Conservation (phyloP, 164 flowering plant species). For the Amborella trichopoda region DNA sequence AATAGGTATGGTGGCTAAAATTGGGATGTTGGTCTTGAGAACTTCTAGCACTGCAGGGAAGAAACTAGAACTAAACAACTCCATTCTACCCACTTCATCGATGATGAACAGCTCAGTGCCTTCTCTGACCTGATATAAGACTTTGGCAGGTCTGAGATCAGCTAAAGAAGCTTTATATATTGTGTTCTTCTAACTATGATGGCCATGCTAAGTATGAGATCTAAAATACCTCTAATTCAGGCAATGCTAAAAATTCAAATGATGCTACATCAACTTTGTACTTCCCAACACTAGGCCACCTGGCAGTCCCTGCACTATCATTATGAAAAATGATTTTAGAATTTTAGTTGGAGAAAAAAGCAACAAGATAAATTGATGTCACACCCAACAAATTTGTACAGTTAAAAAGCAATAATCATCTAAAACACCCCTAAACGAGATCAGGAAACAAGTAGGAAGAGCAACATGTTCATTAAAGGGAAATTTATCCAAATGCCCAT, state of each 20-base stretch:
- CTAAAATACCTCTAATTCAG: constrained; percentile 61
- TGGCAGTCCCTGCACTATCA: constrained; percentile 50
- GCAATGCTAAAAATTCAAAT: constrained; percentile 75
- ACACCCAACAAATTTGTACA: too few species aligned
- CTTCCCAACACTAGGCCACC: constrained; percentile 81
- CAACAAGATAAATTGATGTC: too few species aligned
- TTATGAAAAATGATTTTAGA: constrained; percentile 6
- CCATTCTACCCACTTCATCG: constrained; percentile 97
- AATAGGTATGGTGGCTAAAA: constrained; percentile 69
- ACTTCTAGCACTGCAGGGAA: constrained; percentile 70
- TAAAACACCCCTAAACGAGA: too few species aligned
- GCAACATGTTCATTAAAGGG: too few species aligned
- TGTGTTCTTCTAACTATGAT: too few species aligned
- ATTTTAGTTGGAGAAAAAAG: too few species aligned
- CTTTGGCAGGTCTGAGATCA: constrained; percentile 1
- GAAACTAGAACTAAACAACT: constrained; percentile 69
- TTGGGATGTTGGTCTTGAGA: constrained; percentile 57
- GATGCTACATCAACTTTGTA: constrained; percentile 75
- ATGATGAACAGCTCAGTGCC: constrained; percentile 74
- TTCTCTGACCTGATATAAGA: constrained; percentile 42
- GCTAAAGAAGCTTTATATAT: too few species aligned
- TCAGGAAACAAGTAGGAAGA: too few species aligned
- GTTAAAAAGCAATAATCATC: too few species aligned
- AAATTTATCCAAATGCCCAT: too few species aligned
- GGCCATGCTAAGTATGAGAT: neutral